phyloP scores from a whole-genome alignment of 176 grass and related monocot species.

The Aegilops sharonensis region DNA sequence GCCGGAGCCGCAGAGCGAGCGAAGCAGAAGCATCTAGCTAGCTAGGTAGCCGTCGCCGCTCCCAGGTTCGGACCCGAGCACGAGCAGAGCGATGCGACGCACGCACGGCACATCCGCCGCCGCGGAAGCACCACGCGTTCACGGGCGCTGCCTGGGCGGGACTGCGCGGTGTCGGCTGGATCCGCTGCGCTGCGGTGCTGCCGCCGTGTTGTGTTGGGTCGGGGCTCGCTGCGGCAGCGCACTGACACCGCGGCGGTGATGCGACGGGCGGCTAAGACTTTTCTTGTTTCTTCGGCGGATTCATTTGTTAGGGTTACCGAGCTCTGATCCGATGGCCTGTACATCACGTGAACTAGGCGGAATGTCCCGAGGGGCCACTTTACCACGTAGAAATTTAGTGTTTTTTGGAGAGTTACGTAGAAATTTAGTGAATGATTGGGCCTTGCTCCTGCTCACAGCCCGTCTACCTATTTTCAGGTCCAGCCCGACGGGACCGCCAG shows the following conservation, averaged over 20 bases:
- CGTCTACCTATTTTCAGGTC: too few species aligned
- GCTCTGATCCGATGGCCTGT: too few species aligned
- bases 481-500: too few species aligned
- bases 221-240: neutral
- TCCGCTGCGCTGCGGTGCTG: neutral
- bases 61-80: neutral
- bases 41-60: neutral
- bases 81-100: neutral
- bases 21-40: neutral
- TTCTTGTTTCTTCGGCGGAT: too few species aligned
- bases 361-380: too few species aligned
- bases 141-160: neutral
- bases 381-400: too few species aligned
- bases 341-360: too few species aligned
- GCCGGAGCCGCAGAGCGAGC: neutral
- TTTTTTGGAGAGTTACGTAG: too few species aligned
- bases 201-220: conserved; percentile 14
- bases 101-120: neutral
- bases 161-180: conserved; percentile 8
- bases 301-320: too few species aligned
- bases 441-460: too few species aligned
- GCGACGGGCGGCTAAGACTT: neutral
- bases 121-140: conserved; percentile 7
- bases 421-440: too few species aligned
- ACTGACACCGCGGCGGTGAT: neutral